Base-by-base conservation (phyloP, 2,329 filamentous ascomycete genomes). In the Madurella mycetomatis region DNA sequence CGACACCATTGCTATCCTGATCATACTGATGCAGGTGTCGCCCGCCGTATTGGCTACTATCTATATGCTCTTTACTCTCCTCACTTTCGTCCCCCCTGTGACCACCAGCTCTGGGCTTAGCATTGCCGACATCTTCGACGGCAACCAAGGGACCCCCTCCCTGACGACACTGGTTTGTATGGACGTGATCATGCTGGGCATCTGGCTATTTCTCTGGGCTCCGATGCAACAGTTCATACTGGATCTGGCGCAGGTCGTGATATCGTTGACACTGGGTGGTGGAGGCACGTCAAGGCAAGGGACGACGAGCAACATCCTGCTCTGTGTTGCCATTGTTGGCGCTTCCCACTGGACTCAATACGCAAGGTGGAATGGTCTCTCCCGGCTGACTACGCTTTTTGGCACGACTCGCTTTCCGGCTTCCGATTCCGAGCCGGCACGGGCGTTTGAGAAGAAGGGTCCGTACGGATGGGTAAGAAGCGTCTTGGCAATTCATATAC, bases 1-100 rank as follows among this genome's bases (percentile, higher is more conserved):
- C 74, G 92, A 97, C 74, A 96, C 92, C 57, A 90, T 96, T 73
- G 91, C 92, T 69, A 96, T 97, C 66, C 84, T 97, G 70, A 96
- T 96, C 73, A 88, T 96, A 65, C 83, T 97, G 62, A 88, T 96
- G 72, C 92, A 95, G 69, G 84, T 96, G 9, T 92, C 92, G 31
- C 90, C 92, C 18, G 86, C 92, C 65, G 85, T 92, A 55, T 81
- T 96, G 65, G 92, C 91, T 60, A 79, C 90, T 70, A 90, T 96
- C 66, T 95, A 96, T 72, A 86, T 91, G 68, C 82, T 96, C 62
- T 97, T 96, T 73, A 91, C 92, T 62, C 86, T 91, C 61, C 81
- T 96, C 68, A 96, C 92, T 46, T 95, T 96, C 68, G 90, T 96
- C 59, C 89, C 91, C 44, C 88, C 90, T 16, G 83, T 87, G 60